These are phyloP conservation scores for Candolleomyces aberdarensis DNA, from an alignment of 768 basidiomycete species.

Conservation along the genomic window DNA sequence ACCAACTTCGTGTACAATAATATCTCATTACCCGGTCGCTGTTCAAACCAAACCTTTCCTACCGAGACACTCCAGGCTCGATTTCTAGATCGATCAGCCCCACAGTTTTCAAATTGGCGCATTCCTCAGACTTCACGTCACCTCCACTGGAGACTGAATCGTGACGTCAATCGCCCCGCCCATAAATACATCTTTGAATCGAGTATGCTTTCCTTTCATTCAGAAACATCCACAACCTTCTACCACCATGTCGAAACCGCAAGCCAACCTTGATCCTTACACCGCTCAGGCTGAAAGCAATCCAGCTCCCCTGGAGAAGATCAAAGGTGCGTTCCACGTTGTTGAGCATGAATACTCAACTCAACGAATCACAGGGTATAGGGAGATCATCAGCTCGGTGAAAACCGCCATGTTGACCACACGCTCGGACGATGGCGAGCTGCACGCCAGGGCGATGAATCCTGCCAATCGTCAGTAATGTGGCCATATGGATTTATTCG, in stretches of 20 bases:
- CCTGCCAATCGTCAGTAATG: conserved; percentile 56
- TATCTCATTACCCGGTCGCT: no score
- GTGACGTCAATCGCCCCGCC: neutral
- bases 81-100: neutral
- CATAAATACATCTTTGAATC: neutral
- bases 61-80: neutral
- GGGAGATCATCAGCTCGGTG: conserved; percentile 58
- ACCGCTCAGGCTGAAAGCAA: conserved; percentile 61
- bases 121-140: neutral
- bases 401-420: conserved; percentile 79
- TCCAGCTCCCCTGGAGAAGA: conserved; percentile 61
- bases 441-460: conserved; percentile 83
- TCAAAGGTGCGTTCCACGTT: conserved; percentile 43
- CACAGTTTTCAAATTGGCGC: neutral
- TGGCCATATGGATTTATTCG: no score
- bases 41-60: no score
- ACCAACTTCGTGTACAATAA: no score
- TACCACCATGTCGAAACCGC: conserved; percentile 1
- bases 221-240: conserved; percentile 3
- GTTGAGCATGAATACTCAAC: neutral
- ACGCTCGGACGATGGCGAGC: conserved; percentile 56
- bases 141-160: neutral
- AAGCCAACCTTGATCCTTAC: conserved; percentile 64
- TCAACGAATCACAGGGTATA: conserved; percentile 47
- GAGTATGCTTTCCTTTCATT: conserved; percentile 2